These are phyloP conservation scores for Geranium incanum DNA, from an alignment of 441 rosid species.

Conservation along the genomic window DNA sequence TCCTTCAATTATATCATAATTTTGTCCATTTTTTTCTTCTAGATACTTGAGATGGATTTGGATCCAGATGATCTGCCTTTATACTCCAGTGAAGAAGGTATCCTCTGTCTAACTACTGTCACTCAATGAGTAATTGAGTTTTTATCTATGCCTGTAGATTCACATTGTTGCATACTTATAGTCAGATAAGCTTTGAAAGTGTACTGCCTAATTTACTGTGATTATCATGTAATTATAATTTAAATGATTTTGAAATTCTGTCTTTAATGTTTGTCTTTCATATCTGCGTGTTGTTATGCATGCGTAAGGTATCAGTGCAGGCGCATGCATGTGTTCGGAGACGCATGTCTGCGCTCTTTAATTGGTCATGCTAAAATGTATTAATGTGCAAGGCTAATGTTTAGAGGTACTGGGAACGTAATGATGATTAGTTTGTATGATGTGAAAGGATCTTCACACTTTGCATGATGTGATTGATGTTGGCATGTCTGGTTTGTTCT, in stretches of 20 bases:
- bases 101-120: constrained; percentile 13
- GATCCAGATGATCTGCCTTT: constrained; percentile 75
- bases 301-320: neutral
- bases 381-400: neutral
- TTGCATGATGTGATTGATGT: neutral
- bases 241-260: neutral
- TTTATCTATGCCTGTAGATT: neutral
- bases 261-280: neutral
- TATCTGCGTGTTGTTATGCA: constrained; percentile 2
- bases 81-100: constrained; percentile 57
- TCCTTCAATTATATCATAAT: neutral
- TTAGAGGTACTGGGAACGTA: neutral
- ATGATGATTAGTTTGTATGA: neutral
- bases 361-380: neutral
- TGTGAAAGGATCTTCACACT: too few relatives aligned
- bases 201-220: neutral
- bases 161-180: neutral
- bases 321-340: neutral
- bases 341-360: neutral
- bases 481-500: neutral
- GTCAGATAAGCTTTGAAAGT: neutral
- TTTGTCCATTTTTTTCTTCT: constrained; percentile 18
- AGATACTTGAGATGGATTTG: constrained; percentile 92
- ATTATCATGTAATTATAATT: neutral
- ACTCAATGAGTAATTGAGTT: neutral